Evolutionary conservation across 306 rosid genomes (phyloP), one percentile per base, ranked within the genome.

Genomic region (Quercus wislizeni): DNA sequence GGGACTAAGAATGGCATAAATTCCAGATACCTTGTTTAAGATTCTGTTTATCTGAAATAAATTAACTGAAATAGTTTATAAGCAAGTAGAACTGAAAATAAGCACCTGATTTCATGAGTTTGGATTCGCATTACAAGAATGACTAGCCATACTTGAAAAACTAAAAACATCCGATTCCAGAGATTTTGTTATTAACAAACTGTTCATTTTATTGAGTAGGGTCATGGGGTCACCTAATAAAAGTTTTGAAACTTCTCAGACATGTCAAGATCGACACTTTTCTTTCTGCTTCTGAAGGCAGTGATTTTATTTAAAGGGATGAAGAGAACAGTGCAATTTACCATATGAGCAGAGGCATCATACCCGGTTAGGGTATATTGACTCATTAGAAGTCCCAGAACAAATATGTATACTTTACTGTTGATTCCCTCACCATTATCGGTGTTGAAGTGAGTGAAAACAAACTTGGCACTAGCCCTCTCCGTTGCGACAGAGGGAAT

Each of bases 341-440:
- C 99, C 99, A 95, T 92, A 86, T 95, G 96, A 85, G 99, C 98
- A 56, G 99, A 95, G 58, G 99, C 97, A 87, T 95, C 99, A 79
- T 84, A 95, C 15, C 99, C 99, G 18, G 90, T 87, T 31, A 95
- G 80, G 78, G 99, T 95, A 82, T 90, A 95, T 77, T 95, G 98
- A 84, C 98, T 91, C 98, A 95, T 92, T 15, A 92, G 85, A 78
- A 92, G 96, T 76, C 98, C 99, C 88, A 92, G 68, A 76, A 95
- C 83, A 87, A 95, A 95, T 79, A 91, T 95, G 89, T 95, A 93
- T 17, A 83, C 78, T 78, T 71, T 89, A 88, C 81, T 89, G 79
- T 28, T 73, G 71, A 95, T 86, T 84, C 98, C 99, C 3, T 83
- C 86, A 58, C 88, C 97, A 78, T 91, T 93, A 80, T 95, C 92